Base-by-base conservation (phyloP, 23 red algal genomes). In the Pyropia haitanensis region DNA sequence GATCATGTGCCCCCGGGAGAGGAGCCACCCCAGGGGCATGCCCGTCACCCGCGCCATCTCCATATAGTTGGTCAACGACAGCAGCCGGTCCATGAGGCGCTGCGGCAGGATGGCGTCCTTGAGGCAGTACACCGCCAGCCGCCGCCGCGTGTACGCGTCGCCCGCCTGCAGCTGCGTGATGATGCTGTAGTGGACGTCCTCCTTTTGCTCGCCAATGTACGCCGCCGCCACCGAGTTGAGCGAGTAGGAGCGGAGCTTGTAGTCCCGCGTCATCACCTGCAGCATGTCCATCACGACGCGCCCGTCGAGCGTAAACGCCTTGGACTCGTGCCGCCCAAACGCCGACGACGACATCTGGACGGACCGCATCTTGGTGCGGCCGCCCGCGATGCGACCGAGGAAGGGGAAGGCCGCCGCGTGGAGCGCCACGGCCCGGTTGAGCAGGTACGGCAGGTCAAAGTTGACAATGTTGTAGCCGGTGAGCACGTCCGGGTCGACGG, bases 391-490 rank as follows among this genome's bases (percentile, higher is more conserved):
- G 19, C 87, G 80, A 15, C 94, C 94, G 0, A 98, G 80, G 39
- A 63, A 91, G 0, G 94, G 86, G 73, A 98, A 98, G 13, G 63
- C 76, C 20, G 54, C n/a, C 49, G 65, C 82, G 7, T 60, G 30
- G 21, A 98, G 58, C n/a, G 67, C 29, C 51, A 44, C 68, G 18
- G 94, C 94, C 18, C 94, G 84, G 68, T 91, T 83, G 5, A 98
- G 56, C 19, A 98, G 83, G 73, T 98, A 98, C 18, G 94, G 94
- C 18, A 98, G 80, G 68, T 98, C 94, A 59, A 98, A 98, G 58
- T 98, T 98, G 72, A 98, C 94, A 32, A 98, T 98, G 61, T 98
- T 98, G 71, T 98, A 98, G 12, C 94, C 94, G 25, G 94, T 98
- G 19, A 98, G 46, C 30, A 98, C 79, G 60, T 98, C 94, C 27